Evolutionary conservation across 805 yeast species (phyloP).

Genomic region (Tetrapisispora phaffii): DNA sequence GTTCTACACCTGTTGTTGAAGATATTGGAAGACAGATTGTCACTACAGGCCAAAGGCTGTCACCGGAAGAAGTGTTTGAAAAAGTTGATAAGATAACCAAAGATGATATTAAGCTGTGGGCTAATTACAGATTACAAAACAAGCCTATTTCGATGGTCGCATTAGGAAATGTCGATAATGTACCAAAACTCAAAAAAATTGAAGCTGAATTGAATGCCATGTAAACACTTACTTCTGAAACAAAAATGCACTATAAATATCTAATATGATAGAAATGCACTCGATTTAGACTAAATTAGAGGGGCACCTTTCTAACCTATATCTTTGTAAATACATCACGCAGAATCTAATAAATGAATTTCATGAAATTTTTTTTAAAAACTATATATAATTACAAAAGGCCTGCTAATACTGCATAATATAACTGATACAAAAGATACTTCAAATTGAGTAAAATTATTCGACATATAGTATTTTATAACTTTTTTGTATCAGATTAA

Average conservation of each 20-base stretch:
- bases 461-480: too few relatives aligned
- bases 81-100: constrained; percentile 70
- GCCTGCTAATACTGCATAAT: not conserved
- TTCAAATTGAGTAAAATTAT: not conserved
- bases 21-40: constrained; percentile 96
- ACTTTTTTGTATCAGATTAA: too few relatives aligned
- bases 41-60: constrained; percentile 65
- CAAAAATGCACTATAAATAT: not conserved
- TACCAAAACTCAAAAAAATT: constrained; percentile 61
- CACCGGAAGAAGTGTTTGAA: constrained; percentile 40
- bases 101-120: constrained; percentile 79
- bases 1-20: constrained; percentile 92
- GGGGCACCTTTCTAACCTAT: too few relatives aligned
- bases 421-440: not conserved
- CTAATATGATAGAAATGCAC: not conserved
- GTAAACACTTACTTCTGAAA: not conserved
- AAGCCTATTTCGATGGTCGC: constrained; percentile 89
- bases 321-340: too few relatives aligned
- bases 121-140: constrained; percentile 64
- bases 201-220: constrained; percentile 27
- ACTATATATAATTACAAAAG: not conserved
- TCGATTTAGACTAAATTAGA: too few relatives aligned
- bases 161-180: constrained; percentile 64
- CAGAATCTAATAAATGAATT: not conserved
- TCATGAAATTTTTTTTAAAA: too few relatives aligned